Evolutionary conservation across 768 basidiomycete genomes (phyloP).

Genomic region (Scleroderma bovista): DNA sequence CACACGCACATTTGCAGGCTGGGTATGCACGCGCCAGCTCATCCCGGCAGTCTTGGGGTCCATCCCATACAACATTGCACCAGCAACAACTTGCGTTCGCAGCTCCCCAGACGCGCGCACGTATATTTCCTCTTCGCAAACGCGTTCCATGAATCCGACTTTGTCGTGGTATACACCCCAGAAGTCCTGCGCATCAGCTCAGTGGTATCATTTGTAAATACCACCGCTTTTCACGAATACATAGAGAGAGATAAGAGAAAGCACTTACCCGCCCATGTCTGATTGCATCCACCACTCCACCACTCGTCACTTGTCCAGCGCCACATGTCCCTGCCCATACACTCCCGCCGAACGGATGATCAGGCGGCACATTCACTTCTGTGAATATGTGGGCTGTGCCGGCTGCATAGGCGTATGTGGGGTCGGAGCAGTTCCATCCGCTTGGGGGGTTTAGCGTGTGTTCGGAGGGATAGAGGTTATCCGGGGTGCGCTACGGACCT

Average conservation of each 20-base stretch:
- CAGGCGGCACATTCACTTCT: slow-evolving; percentile 31
- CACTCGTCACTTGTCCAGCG: slow-evolving; percentile 40
- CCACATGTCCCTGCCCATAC: slow-evolving; percentile 49
- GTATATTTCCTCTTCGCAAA: slow-evolving; percentile 34
- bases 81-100: slow-evolving; percentile 44
- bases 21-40: slow-evolving; percentile 36
- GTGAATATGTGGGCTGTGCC: slow-evolving; percentile 36
- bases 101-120: slow-evolving; percentile 40
- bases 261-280: slow-evolving; percentile 33
- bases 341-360: slow-evolving; percentile 39
- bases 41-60: slow-evolving; percentile 28
- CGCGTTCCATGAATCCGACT: slow-evolving; percentile 32
- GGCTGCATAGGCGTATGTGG: slow-evolving; percentile 35
- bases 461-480: slow-evolving; percentile 43
- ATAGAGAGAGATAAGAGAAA: not conserved
- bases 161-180: slow-evolving; percentile 37
- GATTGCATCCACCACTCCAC: slow-evolving; percentile 38
- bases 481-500: slow-evolving; percentile 38
- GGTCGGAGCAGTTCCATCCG: slow-evolving; percentile 37
- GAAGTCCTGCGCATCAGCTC: slow-evolving; percentile 33
- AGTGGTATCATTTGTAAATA: not conserved
- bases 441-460: slow-evolving; percentile 32
- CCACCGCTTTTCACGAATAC: not conserved
- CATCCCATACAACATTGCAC: slow-evolving; percentile 43
- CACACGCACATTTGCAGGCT: slow-evolving; percentile 35